A percentile compares a stretch with the other conserved stretches of the same genome.
phyloP scores from a whole-genome alignment of 2,329 filamentous ascomycete species.

The Penicillium sp. region DNA sequence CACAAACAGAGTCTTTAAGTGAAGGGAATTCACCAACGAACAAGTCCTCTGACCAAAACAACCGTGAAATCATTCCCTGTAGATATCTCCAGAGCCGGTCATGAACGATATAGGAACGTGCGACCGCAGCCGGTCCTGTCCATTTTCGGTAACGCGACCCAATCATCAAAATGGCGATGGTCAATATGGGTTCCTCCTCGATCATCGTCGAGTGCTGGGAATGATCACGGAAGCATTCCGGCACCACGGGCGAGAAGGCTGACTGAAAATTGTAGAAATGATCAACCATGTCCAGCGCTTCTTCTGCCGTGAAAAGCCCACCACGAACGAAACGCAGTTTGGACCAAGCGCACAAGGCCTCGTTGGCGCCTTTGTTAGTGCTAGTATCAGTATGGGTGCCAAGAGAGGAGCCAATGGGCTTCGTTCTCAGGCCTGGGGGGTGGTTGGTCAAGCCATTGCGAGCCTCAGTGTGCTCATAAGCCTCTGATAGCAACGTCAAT shows the following conservation, averaged over 20 bases:
- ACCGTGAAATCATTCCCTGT: conserved; percentile 81
- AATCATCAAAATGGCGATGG: conserved; percentile 79
- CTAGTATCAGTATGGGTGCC: background rate
- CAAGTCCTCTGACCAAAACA: conserved; percentile 81
- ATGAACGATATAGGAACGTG: conserved; percentile 78
- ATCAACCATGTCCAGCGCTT: conserved; percentile 82
- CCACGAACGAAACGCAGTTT: conserved; percentile 84
- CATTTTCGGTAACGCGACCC: conserved; percentile 75
- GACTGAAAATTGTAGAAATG: conserved; percentile 87
- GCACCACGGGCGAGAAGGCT: conserved; percentile 80
- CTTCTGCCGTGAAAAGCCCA: conserved; percentile 86
- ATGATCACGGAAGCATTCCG: conserved; percentile 74
- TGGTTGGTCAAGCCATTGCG: background rate
- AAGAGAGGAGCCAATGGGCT: background rate
- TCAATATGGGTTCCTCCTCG: conserved; percentile 80
- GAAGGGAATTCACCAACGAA: background rate
- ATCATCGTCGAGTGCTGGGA: conserved; percentile 71
- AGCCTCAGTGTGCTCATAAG: conserved; percentile 1
- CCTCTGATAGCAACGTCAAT: conserved; percentile 11
- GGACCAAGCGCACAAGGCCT: conserved; percentile 73
- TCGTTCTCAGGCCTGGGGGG: background rate
- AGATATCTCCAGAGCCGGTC: conserved; percentile 86
- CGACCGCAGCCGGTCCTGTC: conserved; percentile 68
- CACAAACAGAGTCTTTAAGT: background rate
- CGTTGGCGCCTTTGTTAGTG: conserved; percentile 30